A percentile compares a stretch with the other conserved stretches of the same genome.
Conservation (phyloP, 805 yeast genomes). For the Sungouiella thailandica region DNA sequence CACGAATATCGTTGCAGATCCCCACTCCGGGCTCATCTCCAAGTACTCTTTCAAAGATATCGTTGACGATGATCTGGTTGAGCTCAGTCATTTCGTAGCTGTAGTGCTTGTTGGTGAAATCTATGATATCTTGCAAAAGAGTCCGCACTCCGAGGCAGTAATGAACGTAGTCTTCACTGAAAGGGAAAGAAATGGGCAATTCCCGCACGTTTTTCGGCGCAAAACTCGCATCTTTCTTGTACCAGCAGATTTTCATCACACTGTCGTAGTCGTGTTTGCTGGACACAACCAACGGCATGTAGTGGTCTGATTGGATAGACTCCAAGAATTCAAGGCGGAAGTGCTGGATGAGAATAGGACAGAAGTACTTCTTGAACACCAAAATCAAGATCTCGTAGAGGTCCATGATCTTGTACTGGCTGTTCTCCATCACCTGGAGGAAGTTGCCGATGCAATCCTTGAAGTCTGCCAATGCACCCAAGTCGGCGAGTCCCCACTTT, state of each 20-base stretch:
- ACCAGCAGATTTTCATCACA: slow-evolving; percentile 67
- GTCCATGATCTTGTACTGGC: slow-evolving; percentile 53
- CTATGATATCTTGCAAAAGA: slow-evolving; percentile 57
- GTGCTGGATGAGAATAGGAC: slow-evolving; percentile 47
- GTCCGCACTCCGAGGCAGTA: slow-evolving; percentile 72
- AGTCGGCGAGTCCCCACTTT: slow-evolving; percentile 27
- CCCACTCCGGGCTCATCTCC: slow-evolving; percentile 43
- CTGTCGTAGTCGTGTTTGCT: slow-evolving; percentile 56
- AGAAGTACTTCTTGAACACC: slow-evolving; percentile 53
- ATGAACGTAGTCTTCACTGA: slow-evolving; percentile 83
- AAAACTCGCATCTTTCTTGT: slow-evolving; percentile 45
- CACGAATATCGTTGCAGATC: slow-evolving; percentile 54
- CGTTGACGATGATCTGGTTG: slow-evolving; percentile 53
- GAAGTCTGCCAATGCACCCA: slow-evolving; percentile 45
- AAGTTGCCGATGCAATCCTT: slow-evolving; percentile 66
- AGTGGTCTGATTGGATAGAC: slow-evolving; percentile 72
- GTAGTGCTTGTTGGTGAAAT: slow-evolving; percentile 61
- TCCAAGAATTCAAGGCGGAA: slow-evolving; percentile 59
- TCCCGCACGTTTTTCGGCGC: slow-evolving; percentile 47
- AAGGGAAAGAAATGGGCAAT: slow-evolving; percentile 62
- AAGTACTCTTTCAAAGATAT: slow-evolving; percentile 63
- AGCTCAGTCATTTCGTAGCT: slow-evolving; percentile 57
- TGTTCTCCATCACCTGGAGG: slow-evolving; percentile 71
- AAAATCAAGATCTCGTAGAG: slow-evolving; percentile 58
- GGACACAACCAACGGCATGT: slow-evolving; percentile 77